These are phyloP conservation scores for Lablab purpureus DNA, from an alignment of 306 rosid species.

Conservation along the genomic window DNA sequence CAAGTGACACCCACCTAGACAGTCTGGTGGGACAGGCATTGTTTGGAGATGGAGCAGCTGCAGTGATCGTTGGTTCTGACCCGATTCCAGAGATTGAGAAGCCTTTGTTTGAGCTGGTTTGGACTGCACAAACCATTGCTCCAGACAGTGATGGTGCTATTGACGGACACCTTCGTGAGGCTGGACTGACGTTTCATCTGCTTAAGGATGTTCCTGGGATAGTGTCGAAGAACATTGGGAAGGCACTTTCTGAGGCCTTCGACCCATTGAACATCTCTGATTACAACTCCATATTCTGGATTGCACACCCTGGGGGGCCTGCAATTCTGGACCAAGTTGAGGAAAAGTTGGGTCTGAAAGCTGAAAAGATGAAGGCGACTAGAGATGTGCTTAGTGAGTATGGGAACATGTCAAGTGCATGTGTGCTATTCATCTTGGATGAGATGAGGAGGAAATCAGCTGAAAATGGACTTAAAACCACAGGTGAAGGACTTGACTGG, in stretches of 20 bases:
- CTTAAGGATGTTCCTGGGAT: constrained; percentile 52
- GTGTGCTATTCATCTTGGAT: constrained; percentile 72
- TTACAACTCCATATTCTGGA: constrained; percentile 52
- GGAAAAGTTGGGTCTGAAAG: constrained; percentile 29
- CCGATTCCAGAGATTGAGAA: constrained; percentile 61
- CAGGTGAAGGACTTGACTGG: constrained; percentile 64
- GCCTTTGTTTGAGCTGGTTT: constrained; percentile 64
- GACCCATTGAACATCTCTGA: constrained; percentile 43
- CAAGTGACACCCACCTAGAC: constrained; percentile 43
- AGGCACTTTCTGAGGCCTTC: constrained; percentile 45
- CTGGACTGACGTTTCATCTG: constrained; percentile 43
- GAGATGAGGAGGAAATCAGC: constrained; percentile 66
- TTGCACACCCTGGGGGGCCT: constrained; percentile 49
- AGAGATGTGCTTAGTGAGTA: constrained; percentile 66
- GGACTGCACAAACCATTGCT: constrained; percentile 70
- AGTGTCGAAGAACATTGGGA: constrained; percentile 44
- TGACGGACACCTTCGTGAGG: constrained; percentile 51
- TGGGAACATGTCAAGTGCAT: constrained; percentile 87
- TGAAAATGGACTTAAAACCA: constrained; percentile 51
- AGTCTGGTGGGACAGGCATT: constrained; percentile 49
- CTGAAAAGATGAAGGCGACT: constrained; percentile 46
- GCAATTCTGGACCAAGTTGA: constrained; percentile 50
- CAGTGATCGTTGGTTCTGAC: constrained; percentile 66
- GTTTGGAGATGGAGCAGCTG: constrained; percentile 52
- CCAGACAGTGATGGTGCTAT: constrained; percentile 71